Conservation (phyloP, 148 eudicot species). For the Rhododendron vialii region DNA sequence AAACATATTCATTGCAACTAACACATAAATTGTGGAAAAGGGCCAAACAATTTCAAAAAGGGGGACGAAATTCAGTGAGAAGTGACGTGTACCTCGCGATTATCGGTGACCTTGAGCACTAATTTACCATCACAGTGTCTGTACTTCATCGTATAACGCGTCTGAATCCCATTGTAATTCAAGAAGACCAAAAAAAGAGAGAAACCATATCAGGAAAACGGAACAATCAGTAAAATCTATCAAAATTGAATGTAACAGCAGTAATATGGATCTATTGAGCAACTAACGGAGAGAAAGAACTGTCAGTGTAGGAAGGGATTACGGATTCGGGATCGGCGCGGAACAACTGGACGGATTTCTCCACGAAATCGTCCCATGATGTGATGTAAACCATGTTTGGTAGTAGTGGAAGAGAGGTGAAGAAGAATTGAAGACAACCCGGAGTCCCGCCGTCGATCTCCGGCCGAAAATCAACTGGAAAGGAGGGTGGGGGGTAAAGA, state of each 20-base stretch:
- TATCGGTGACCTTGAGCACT: slow-evolving; percentile 93
- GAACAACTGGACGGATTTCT: slow-evolving; percentile 67
- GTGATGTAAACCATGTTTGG: slow-evolving; percentile 48
- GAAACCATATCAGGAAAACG: background rate
- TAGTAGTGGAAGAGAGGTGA: background rate
- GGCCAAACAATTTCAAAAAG: background rate
- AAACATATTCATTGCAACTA: background rate
- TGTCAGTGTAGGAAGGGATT: background rate
- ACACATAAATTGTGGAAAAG: background rate
- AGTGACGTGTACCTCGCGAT: slow-evolving; percentile 51
- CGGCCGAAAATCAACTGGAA: background rate
- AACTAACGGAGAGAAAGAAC: background rate
- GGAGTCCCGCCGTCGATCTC: slow-evolving; percentile 4
- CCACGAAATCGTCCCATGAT: slow-evolving; percentile 81
- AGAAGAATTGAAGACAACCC: background rate
- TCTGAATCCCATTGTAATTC: slow-evolving; percentile 26
- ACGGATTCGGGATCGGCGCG: slow-evolving; percentile 74
- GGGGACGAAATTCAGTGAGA: background rate
- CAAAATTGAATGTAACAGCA: background rate
- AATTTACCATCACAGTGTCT: slow-evolving; percentile 88
- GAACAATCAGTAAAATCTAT: too few relatives aligned
- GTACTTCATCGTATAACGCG: slow-evolving; percentile 85
- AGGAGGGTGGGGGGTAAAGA: too few relatives aligned
- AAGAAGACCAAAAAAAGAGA: background rate
- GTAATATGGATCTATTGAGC: background rate